These are phyloP conservation scores for Moelleriella libera DNA, from an alignment of 2,329 filamentous ascomycete species.

Conservation along the genomic window DNA sequence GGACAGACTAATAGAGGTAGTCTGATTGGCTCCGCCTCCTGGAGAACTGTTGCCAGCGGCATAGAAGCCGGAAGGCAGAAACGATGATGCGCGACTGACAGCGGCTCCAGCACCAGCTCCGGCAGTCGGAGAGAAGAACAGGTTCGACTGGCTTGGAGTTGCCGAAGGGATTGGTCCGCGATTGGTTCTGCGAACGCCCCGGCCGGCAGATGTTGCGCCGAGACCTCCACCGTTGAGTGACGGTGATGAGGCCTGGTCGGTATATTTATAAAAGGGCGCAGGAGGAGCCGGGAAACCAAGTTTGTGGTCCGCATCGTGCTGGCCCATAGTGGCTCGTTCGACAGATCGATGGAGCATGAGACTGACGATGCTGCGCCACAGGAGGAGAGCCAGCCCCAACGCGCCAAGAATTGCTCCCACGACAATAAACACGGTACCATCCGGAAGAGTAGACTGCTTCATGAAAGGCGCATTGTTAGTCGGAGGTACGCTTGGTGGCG, in stretches of 20 bases:
- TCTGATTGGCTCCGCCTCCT: conserved; percentile 28
- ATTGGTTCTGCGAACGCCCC: conserved; percentile 34
- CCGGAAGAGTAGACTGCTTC: conserved; percentile 70
- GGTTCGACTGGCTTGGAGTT: too few species aligned
- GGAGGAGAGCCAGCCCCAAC: conserved; percentile 65
- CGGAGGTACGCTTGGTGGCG: conserved; percentile 64
- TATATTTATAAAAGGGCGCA: conserved; percentile 51
- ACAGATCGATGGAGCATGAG: conserved; percentile 89
- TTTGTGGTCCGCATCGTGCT: conserved; percentile 58
- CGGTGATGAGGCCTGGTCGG: conserved; percentile 41
- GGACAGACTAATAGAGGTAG: conserved; percentile 43
- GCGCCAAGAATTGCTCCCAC: conserved; percentile 82
- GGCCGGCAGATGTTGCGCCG: conserved; percentile 19
- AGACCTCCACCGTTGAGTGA: conserved; percentile 21
- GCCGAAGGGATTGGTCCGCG: conserved; percentile 56
- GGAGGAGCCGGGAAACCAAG: conserved; percentile 43
- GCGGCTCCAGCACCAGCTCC: conserved; percentile 32
- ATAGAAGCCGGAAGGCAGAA: conserved; percentile 86
- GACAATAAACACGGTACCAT: conserved; percentile 92
- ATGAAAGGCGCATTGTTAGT: conserved; percentile 81
- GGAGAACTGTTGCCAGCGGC: conserved; percentile 47
- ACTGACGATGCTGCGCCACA: conserved; percentile 78
- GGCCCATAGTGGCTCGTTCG: conserved; percentile 65
- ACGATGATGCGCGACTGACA: conserved; percentile 51
- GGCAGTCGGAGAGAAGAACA: conserved; percentile 70